Base-by-base conservation (phyloP, 345 rosid genomes). In the Populus tremula region DNA sequence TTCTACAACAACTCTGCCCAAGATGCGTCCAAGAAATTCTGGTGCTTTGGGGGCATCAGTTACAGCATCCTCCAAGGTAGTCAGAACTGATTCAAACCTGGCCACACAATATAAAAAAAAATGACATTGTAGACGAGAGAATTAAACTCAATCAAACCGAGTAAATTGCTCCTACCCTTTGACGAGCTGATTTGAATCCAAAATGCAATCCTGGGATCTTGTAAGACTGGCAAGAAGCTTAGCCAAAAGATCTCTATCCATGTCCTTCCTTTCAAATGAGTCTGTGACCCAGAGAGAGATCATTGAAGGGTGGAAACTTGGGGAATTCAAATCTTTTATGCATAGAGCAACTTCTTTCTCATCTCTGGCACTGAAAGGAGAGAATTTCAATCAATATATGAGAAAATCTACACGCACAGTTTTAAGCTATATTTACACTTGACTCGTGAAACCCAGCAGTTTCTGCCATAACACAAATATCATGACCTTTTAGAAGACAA, bases 11-110 rank as follows among this genome's bases (percentile, higher is more conserved):
- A 72, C 84, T 79, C 87, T 86, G n/a, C 85, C 98, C 67, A 92
- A 87, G 8, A 93, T 87, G 11, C 69, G 70, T 21, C 97, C 98
- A 0, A 96, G 93, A 85, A 89, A 94, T 80, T 91, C 97, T 5
- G 94, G 87, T 72, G 98, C 99, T 83, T 79, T 96, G 0, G 99
- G 98, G 25, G 99, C 99, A 77, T 96, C 98, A 56, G 87, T 96
- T 4, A 96, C 95, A 0, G 94, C 87, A 81, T 96, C 99, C 86
- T 93, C 95, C 85, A 96, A 81, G 12, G 90, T 88, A 70, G 82
- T 73, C 35, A 96, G 90, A 70, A 89, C 97, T 1, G 87, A 83
- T 69, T 90, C 92, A 65, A 96, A 92, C 90, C 99, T 93, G 86
- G 27, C 67, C 72, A 38, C 65, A 35, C 3, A 27, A 4, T 3